Percentiles rank a stretch among this genome's conserved stretches.
phyloP scores from a whole-genome alignment of 768 basidiomycete species.

The Leccinum subtestaceum region DNA sequence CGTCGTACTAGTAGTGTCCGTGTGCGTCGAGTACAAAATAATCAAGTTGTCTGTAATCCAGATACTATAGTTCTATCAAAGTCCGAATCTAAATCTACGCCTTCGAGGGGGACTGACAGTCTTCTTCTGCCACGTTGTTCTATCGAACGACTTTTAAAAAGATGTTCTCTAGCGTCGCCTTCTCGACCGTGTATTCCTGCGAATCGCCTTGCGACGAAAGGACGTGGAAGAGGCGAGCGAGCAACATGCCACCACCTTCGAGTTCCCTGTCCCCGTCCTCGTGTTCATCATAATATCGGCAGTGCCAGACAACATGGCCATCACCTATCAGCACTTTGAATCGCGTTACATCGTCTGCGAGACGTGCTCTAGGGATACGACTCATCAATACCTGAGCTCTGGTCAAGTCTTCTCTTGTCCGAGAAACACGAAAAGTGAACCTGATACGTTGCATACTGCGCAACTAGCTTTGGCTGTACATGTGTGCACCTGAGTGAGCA shows the following conservation, averaged over 20 bases:
- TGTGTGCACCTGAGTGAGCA: too few species aligned
- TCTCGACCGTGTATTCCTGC: conserved; percentile 68
- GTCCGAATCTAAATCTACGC: conserved; percentile 8
- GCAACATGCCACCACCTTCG: conserved; percentile 33
- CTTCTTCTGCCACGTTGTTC: conserved; percentile 55
- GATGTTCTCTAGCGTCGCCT: conserved; percentile 66
- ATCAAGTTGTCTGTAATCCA: neutral
- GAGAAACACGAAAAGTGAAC: conserved; percentile 54
- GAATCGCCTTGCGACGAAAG: conserved; percentile 53
- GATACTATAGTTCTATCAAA: neutral
- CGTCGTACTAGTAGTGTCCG: too few species aligned
- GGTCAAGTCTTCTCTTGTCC: conserved; percentile 56
- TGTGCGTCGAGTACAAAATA: too few species aligned
- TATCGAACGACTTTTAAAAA: conserved; percentile 69
- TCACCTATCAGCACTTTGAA: conserved; percentile 54
- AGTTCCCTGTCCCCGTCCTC: too few species aligned
- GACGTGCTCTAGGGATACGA: conserved; percentile 56
- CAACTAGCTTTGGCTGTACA: conserved; percentile 17
- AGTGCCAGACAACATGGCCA: neutral
- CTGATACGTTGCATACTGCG: conserved; percentile 54
- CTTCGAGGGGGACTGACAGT: conserved; percentile 12
- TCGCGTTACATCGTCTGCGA: conserved; percentile 64
- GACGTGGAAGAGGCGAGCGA: conserved; percentile 57
- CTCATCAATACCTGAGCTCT: conserved; percentile 62
- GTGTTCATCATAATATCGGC: too few species aligned